Conservation (phyloP, 2,329 filamentous ascomycete species). For the Diaporthe ilicicola region DNA sequence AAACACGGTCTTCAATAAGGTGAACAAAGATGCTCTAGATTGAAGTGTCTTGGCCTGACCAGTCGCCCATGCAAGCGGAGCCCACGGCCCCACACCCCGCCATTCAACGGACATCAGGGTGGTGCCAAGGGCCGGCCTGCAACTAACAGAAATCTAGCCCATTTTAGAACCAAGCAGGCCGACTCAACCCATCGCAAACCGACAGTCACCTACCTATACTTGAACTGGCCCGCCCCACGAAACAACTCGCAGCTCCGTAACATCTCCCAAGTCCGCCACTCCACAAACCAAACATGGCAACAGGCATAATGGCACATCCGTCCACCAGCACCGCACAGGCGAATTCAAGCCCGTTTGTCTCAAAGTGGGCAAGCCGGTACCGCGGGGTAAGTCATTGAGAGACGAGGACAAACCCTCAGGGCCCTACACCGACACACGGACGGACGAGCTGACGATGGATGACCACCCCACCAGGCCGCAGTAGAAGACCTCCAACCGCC, state of each 20-base stretch:
- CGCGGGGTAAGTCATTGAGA: slow-evolving; percentile 61
- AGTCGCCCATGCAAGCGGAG: neutral
- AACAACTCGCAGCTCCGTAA: neutral
- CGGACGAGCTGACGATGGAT: neutral
- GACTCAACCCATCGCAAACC: slow-evolving; percentile 18
- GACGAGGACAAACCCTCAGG: neutral
- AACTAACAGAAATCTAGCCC: slow-evolving; percentile 3
- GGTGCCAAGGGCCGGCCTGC: slow-evolving; percentile 13
- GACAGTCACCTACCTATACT: neutral
- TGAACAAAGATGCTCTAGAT: neutral
- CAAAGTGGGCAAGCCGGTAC: slow-evolving; percentile 68
- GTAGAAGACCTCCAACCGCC: slow-evolving; percentile 97
- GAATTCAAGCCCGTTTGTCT: slow-evolving; percentile 52
- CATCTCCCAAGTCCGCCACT: neutral
- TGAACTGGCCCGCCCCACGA: neutral
- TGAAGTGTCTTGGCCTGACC: neutral
- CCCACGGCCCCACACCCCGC: slow-evolving; percentile 18
- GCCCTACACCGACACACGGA: too few relatives aligned
- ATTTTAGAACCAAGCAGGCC: neutral
- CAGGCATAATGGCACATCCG: slow-evolving; percentile 46
- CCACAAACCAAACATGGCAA: slow-evolving; percentile 41
- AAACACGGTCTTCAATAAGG: too few relatives aligned
- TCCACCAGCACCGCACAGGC: slow-evolving; percentile 31
- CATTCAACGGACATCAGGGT: slow-evolving; percentile 15
- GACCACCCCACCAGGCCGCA: slow-evolving; percentile 71